Evolutionary conservation across 371 early-diverging fungal species (phyloP).

Genomic region (Apophysomyces variabilis): DNA sequence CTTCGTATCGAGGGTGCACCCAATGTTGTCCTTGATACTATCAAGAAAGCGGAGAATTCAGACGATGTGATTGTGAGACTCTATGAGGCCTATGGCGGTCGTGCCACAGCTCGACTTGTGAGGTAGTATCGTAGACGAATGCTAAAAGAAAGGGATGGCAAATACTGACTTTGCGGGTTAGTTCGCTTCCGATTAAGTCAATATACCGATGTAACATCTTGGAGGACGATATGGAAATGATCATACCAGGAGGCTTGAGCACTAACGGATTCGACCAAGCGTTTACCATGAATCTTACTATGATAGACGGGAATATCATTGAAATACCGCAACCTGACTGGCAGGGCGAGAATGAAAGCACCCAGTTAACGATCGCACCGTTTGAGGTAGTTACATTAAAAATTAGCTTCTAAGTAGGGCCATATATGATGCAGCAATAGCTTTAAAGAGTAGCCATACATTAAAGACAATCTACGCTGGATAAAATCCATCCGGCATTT

Average conservation of each 20-base stretch:
- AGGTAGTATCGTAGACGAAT: constrained; percentile 43
- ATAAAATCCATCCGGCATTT: too few species aligned
- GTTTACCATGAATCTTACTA: constrained; percentile 43
- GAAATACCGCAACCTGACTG: constrained; percentile 39
- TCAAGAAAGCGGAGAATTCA: constrained; percentile 83
- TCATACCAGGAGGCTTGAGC: background rate
- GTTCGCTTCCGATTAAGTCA: constrained; percentile 49
- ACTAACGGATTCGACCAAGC: constrained; percentile 26
- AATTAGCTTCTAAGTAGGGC: constrained; percentile 33
- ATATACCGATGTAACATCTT: constrained; percentile 76
- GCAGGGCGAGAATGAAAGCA: constrained; percentile 27
- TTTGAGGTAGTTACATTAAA: constrained; percentile 70
- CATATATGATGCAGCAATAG: too few species aligned
- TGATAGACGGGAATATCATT: constrained; percentile 44
- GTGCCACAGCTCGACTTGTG: constrained; percentile 60
- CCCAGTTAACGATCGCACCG: constrained; percentile 56
- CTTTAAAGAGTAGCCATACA: too few species aligned
- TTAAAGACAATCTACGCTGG: too few species aligned
- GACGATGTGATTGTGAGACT: constrained; percentile 75
- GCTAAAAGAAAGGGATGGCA: background rate
- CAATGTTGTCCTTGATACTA: constrained; percentile 86
- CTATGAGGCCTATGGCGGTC: constrained; percentile 90
- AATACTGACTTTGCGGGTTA: constrained; percentile 16
- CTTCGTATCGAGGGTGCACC: constrained; percentile 63
- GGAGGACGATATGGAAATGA: constrained; percentile 64